A percentile compares a stretch with the other conserved stretches of the same genome.
Conservation (phyloP, 1,284 basidiomycete species). For the Leccinum fuscescens region DNA sequence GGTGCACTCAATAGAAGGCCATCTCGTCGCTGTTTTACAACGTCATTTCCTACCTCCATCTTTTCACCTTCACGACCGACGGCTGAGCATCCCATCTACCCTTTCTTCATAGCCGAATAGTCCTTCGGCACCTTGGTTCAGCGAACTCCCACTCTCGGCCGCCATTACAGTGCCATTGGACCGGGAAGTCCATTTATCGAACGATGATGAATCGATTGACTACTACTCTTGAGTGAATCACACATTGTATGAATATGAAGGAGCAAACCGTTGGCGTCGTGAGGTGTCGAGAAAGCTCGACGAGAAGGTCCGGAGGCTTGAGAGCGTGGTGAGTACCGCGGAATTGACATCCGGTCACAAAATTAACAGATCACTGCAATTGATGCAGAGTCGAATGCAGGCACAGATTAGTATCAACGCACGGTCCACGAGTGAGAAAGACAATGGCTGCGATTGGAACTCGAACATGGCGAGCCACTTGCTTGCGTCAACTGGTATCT, state of each 20-base stretch:
- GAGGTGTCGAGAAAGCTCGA: constrained; percentile 77
- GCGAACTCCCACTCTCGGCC: constrained; percentile 12
- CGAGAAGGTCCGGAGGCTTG: constrained; percentile 77
- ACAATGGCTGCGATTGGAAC: constrained; percentile 64
- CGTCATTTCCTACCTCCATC: constrained; percentile 9
- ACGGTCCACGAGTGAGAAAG: constrained; percentile 70
- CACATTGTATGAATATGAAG: constrained; percentile 88
- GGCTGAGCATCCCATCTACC: constrained; percentile 8
- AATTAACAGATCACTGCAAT: not conserved
- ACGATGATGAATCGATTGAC: constrained; percentile 90
- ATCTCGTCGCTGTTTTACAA: constrained; percentile 23
- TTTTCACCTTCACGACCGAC: constrained; percentile 1
- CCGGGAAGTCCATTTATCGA: constrained; percentile 93
- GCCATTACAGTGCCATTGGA: constrained; percentile 8
- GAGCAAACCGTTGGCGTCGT: constrained; percentile 83
- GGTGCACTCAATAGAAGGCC: constrained; percentile 14
- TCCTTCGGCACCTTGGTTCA: constrained; percentile 1
- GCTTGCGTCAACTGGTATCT: constrained; percentile 63
- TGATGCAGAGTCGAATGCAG: constrained; percentile 60
- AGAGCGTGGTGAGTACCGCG: constrained; percentile 62
- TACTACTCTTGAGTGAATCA: constrained; percentile 81
- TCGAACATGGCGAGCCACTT: constrained; percentile 44
- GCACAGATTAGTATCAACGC: constrained; percentile 58
- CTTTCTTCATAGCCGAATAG: constrained; percentile 7
- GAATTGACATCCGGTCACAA: not conserved